Conservation (phyloP, 441 rosid genomes). For the Adansonia gregorii region DNA sequence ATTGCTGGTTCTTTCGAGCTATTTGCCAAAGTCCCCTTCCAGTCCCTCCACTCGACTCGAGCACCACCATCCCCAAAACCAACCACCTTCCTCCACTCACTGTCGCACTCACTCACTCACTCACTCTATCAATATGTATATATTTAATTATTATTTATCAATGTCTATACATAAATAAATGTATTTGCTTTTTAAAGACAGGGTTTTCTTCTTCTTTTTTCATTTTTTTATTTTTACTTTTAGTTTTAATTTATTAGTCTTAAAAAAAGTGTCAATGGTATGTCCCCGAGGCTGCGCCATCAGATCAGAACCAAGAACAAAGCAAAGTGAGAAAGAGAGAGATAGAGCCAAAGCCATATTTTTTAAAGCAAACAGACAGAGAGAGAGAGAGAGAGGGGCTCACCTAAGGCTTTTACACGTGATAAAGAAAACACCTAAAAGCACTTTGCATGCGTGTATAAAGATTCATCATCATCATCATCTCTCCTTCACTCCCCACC, state of each 20-base stretch:
- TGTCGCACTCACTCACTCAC: conserved; percentile 5
- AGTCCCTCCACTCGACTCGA: neutral
- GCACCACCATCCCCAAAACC: neutral
- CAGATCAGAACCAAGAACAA: conserved; percentile 39
- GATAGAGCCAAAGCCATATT: conserved; percentile 14
- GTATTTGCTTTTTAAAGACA: conserved; percentile 15
- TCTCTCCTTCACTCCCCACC: conserved; percentile 31
- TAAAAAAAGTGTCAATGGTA: conserved; percentile 21
- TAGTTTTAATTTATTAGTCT: neutral
- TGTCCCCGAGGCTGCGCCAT: conserved; percentile 52
- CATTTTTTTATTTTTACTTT: neutral
- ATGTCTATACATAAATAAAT: neutral
- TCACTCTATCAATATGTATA: neutral
- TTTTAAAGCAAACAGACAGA: conserved; percentile 12
- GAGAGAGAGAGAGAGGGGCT: conserved; percentile 14
- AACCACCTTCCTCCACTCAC: neutral
- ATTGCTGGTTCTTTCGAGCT: conserved; percentile 37
- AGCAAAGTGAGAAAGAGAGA: conserved; percentile 36
- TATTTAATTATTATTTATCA: neutral
- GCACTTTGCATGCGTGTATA: conserved; percentile 96
- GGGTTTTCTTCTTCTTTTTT: neutral
- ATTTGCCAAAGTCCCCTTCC: neutral
- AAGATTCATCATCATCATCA: conserved; percentile 64
- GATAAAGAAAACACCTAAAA: conserved; percentile 80
- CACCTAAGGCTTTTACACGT: conserved; percentile 74